Conservation (phyloP, 352 stramenopile genomes). For the Phytopythium chamaehyphon region DNA sequence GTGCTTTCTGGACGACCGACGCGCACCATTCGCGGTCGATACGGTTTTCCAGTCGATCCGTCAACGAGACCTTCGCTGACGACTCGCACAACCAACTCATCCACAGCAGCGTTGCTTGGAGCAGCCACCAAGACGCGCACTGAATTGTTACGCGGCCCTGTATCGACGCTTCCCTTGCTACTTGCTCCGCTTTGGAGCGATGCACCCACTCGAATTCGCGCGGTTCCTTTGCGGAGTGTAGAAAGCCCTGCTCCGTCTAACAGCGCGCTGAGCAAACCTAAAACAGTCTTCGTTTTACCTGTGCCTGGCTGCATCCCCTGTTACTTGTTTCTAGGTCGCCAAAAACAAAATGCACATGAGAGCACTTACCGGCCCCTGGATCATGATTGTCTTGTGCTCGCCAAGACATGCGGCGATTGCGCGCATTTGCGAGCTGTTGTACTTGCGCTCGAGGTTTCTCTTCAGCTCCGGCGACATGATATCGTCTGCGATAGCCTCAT, state of each 20-base stretch:
- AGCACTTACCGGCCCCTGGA: conserved; percentile 66
- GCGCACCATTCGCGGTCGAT: conserved; percentile 64
- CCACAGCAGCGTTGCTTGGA: conserved; percentile 76
- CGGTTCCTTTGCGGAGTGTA: conserved; percentile 39
- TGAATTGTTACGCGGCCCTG: conserved; percentile 34
- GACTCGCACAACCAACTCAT: conserved; percentile 70
- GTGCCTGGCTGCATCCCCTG: conserved; percentile 50
- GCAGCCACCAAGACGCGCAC: conserved; percentile 75
- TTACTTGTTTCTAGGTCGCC: conserved; percentile 1
- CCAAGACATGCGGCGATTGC: conserved; percentile 68
- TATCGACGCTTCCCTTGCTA: conserved; percentile 8
- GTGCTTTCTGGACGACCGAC: conserved; percentile 56
- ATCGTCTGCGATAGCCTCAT: conserved; percentile 3
- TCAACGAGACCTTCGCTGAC: conserved; percentile 64
- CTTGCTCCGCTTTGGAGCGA: conserved; percentile 36
- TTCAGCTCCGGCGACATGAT: conserved; percentile 41
- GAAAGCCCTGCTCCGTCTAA: conserved; percentile 63
- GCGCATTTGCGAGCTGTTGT: conserved; percentile 70
- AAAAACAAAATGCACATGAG: background rate
- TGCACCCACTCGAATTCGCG: conserved; percentile 66
- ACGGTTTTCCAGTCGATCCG: conserved; percentile 36
- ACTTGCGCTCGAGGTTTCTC: conserved; percentile 48
- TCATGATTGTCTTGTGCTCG: conserved; percentile 61
- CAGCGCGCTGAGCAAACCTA: conserved; percentile 66
- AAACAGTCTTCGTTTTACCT: conserved; percentile 81